Percentiles rank a stretch among this genome's conserved stretches.
Conservation (phyloP, 371 early-diverging fungal species). For the Thermomucor indicae-seudaticae region DNA sequence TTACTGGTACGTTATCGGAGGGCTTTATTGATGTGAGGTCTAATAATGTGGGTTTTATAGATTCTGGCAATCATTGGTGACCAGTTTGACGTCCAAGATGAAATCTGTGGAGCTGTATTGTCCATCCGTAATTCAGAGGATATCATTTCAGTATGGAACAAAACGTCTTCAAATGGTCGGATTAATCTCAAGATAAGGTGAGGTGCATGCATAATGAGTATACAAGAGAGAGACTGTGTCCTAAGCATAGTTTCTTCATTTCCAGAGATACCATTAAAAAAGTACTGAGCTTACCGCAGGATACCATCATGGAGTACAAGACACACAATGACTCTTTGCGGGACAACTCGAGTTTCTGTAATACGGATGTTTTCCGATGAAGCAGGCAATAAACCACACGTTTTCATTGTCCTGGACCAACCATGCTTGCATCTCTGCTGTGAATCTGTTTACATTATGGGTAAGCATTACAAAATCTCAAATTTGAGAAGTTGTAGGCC, state of each 20-base stretch:
- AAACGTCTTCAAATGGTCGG: conserved; percentile 75
- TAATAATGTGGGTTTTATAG: conserved; percentile 28
- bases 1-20: conserved; percentile 64
- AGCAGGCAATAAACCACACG: too few relatives aligned
- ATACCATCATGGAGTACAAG: conserved; percentile 95
- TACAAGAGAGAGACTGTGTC: neutral
- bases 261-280: conserved; percentile 83
- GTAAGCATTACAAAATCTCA: too few relatives aligned
- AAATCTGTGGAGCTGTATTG: conserved; percentile 94
- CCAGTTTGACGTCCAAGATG: conserved; percentile 84
- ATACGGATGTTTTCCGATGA: conserved; percentile 79
- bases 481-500: too few relatives aligned
- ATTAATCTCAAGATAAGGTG: conserved; percentile 82
- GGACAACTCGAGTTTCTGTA: conserved; percentile 89
- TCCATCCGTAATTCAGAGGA: conserved; percentile 93
- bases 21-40: too few relatives aligned
- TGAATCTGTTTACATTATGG: too few relatives aligned
- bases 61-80: conserved; percentile 90
- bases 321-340: conserved; percentile 84
- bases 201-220: neutral
- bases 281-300: conserved; percentile 78
- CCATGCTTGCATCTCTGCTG: too few relatives aligned
- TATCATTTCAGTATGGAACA: conserved; percentile 95
- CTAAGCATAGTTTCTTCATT: neutral
- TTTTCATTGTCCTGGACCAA: too few relatives aligned